These are phyloP conservation scores for Periconia sp. DNA, from an alignment of 2,329 filamentous ascomycete species.

Conservation along the genomic window DNA sequence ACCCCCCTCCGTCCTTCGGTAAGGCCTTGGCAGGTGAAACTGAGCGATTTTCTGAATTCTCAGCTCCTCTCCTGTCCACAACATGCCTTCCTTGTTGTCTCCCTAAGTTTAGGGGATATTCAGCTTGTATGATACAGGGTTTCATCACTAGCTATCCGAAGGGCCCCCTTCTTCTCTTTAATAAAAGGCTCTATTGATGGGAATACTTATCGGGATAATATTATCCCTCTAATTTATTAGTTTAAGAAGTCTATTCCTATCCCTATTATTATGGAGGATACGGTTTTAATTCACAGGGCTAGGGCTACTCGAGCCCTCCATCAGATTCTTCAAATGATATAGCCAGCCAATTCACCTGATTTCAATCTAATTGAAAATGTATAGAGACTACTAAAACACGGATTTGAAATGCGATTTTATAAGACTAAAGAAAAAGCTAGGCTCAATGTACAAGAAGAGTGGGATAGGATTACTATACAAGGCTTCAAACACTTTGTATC, in stretches of 20 bases:
- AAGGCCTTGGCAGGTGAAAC: too few species aligned
- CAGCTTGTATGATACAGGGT: too few species aligned
- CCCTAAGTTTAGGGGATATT: too few species aligned
- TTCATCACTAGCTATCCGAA: too few species aligned
- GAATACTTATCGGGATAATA: neutral
- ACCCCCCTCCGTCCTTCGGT: too few species aligned
- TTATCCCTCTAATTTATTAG: neutral
- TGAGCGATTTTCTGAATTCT: too few species aligned
- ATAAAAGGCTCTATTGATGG: neutral
- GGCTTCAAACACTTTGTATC: too few species aligned
- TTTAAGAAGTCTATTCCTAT: neutral
- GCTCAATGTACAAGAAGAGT: constrained; percentile 13
- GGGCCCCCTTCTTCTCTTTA: too few species aligned
- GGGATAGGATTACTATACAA: too few species aligned
- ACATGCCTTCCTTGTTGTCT: too few species aligned
- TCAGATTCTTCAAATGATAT: constrained; percentile 8
- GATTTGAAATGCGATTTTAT: constrained; percentile 8
- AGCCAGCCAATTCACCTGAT: constrained; percentile 14
- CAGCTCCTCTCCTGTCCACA: too few species aligned
- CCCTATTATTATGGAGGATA: constrained; percentile 13
- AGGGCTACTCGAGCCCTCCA: constrained; percentile 9
- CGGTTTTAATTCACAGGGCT: constrained; percentile 11
- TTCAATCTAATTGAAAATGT: constrained; percentile 14
- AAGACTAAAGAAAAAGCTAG: constrained; percentile 7
- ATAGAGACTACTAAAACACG: constrained; percentile 13